Percentiles rank a stretch among this genome's conserved stretches.
Evolutionary conservation across 2,329 filamentous ascomycete genomes (phyloP).

Genomic region (Teratosphaeria destructans): DNA sequence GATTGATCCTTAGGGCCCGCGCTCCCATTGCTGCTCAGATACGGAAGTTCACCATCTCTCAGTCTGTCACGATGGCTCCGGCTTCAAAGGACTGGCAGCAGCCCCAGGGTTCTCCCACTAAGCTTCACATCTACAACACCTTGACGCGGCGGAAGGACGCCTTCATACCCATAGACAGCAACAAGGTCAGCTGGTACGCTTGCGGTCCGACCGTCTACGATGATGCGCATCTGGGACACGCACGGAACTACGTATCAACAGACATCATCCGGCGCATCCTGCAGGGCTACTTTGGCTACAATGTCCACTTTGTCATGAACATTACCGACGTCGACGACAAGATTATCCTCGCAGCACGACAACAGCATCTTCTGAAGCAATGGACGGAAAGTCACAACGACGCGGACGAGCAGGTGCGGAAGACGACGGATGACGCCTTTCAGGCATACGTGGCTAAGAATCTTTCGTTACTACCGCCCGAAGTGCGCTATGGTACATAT

Average conservation of each 20-base stretch:
- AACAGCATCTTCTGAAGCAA: slow-evolving; percentile 66
- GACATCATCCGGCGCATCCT: slow-evolving; percentile 80
- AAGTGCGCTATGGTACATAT: slow-evolving; percentile 38
- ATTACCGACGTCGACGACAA: slow-evolving; percentile 66
- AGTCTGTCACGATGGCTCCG: background rate
- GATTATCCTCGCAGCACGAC: slow-evolving; percentile 57
- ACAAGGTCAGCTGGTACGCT: slow-evolving; percentile 73
- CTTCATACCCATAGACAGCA: slow-evolving; percentile 62
- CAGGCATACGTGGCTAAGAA: slow-evolving; percentile 58
- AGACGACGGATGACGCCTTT: slow-evolving; percentile 43
- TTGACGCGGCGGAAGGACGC: slow-evolving; percentile 63
- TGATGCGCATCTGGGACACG: slow-evolving; percentile 72
- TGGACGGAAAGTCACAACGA: slow-evolving; percentile 46
- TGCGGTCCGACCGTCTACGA: slow-evolving; percentile 78
- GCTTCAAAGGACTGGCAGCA: background rate
- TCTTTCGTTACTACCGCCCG: slow-evolving; percentile 39
- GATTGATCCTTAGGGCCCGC: background rate
- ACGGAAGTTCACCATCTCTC: background rate
- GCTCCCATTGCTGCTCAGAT: background rate
- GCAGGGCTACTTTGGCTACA: slow-evolving; percentile 70
- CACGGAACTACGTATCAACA: slow-evolving; percentile 81
- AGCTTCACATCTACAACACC: slow-evolving; percentile 70
- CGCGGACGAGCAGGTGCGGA: slow-evolving; percentile 36
- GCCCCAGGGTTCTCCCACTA: slow-evolving; percentile 16
- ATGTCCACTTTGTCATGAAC: slow-evolving; percentile 85